Evolutionary conservation across 202 grass and related monocot species (phyloP).

Genomic region (Schoenoplectus triqueter): DNA sequence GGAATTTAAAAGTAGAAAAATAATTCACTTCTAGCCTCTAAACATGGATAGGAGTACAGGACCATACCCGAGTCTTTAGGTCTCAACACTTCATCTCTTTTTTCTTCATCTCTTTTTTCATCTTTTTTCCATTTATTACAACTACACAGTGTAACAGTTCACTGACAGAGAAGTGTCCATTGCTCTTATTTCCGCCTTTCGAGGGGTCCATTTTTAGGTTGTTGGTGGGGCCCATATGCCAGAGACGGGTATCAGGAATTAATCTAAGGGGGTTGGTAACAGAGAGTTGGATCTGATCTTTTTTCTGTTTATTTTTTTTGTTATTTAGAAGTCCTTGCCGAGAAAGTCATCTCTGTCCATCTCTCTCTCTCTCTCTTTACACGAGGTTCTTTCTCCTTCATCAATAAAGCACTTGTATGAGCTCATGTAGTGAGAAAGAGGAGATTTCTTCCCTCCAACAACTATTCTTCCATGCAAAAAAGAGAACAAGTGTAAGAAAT

Average conservation of each 20-base stretch:
- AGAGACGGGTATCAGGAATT: not conserved
- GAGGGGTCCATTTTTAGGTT: not conserved
- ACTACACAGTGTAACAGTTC: not conserved
- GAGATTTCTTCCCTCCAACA: not conserved
- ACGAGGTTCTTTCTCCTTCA: conserved; percentile 32
- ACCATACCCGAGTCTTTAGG: not conserved
- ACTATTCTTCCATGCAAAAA: conserved; percentile 5
- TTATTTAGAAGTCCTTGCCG: not conserved
- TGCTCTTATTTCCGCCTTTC: no score
- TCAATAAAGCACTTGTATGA: conserved; percentile 12
- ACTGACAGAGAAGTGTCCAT: not conserved
- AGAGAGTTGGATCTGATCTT: not conserved
- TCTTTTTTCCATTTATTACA: not conserved
- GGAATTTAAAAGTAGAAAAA: not conserved
- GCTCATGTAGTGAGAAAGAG: conserved; percentile 15
- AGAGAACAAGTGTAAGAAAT: conserved; percentile 10
- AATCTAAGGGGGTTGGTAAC: not conserved
- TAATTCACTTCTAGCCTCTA: conserved; percentile 6
- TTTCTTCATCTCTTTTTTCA: not conserved
- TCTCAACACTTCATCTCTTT: not conserved
- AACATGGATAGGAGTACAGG: not conserved
- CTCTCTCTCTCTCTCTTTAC: not conserved
- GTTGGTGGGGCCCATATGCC: not conserved
- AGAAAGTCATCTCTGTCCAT: not conserved
- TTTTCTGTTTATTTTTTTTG: not conserved